Base-by-base conservation (phyloP, 306 rosid species). In the Cicer arietinum region DNA sequence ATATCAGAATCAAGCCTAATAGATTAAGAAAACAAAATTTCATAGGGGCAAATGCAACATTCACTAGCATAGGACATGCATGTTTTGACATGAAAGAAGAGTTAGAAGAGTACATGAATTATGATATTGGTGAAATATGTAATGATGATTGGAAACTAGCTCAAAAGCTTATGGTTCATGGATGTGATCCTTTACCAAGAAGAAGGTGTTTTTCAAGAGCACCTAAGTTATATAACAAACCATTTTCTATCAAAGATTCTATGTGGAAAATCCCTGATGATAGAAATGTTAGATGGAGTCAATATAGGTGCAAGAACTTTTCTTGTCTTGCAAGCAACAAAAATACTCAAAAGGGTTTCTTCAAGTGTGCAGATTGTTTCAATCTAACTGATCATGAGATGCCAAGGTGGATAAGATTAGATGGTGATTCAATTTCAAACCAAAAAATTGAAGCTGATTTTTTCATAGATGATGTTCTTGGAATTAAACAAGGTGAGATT, bases 11-110 rank as follows among this genome's bases (percentile, higher is more conserved):
- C 86, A 91, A 85, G 67, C 91, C 95, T 8, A 91, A 91, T 50
- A 83, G 90, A 77, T 71, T 91, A 53, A 80, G 83, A 6, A 91
- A 91, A 74, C 95, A 88, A 67, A 91, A 91, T 40, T 91, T 91
- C 66, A 89, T 91, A 95, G 97, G 95, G 40, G 91, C 91, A 8
- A 91, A 91, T 79, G 94, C 91, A 35, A 88, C 91, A 67, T 89
- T 87, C 83, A 85, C 95, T 14, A 89, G 97, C 86, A 89, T 89
- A 10, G 92, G 92, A 25, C 97, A 89, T 30, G 89, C 87, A 30
- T 89, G 97, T 77, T 91, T 91, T 69, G 78, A 87, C 13, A 82
- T 86, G 87, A 88, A 80, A 84, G 81, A 71, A 61, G 91, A 88
- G 35, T 88, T 91, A 3, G 94, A 91, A 79, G 91, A 88, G 71